phyloP scores from a whole-genome alignment of 192 early-diverging fungal species.

The Podochytrium sp. region DNA sequence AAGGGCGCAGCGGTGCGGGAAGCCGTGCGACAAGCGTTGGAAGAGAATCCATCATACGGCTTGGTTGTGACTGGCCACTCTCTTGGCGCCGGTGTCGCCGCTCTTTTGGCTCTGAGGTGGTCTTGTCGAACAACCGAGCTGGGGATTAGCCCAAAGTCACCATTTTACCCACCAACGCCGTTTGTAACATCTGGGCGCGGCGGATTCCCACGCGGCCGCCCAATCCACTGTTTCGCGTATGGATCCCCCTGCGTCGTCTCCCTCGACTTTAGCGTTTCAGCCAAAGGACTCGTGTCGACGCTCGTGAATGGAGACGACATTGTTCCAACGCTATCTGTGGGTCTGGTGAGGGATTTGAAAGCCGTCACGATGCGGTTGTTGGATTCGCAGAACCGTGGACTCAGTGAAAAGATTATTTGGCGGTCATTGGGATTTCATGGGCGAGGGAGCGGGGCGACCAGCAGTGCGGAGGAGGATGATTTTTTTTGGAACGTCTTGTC shows the following conservation, averaged over 20 bases:
- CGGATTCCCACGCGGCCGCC: conserved; percentile 68
- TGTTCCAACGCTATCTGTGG: conserved; percentile 77
- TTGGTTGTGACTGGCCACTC: conserved; percentile 74
- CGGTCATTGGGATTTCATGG: conserved; percentile 42
- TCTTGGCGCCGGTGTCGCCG: conserved; percentile 84
- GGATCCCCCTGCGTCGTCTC: conserved; percentile 80
- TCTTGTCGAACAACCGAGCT: conserved; percentile 20
- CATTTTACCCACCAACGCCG: conserved; percentile 25
- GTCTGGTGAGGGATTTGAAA: conserved; percentile 78
- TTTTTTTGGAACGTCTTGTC: conserved; percentile 85
- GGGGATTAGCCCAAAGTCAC: conserved; percentile 8
- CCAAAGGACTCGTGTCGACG: conserved; percentile 74
- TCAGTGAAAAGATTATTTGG: conserved; percentile 52
- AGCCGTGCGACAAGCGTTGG: conserved; percentile 72
- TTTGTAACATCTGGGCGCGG: conserved; percentile 31
- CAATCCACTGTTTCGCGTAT: conserved; percentile 86
- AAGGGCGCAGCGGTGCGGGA: conserved; percentile 71
- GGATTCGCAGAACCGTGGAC: conserved; percentile 43
- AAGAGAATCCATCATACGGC: conserved; percentile 78
- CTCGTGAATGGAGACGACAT: conserved; percentile 83
- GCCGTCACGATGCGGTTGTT: conserved; percentile 59
- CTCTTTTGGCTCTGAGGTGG: conserved; percentile 63
- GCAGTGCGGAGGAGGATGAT: conserved; percentile 65
- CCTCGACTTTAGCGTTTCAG: conserved; percentile 63
- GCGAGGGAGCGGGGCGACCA: background rate